A percentile compares a stretch with the other conserved stretches of the same genome.
These are phyloP conservation scores for Lathyrus tuberosus DNA, from an alignment of 306 rosid species.

Conservation along the genomic window DNA sequence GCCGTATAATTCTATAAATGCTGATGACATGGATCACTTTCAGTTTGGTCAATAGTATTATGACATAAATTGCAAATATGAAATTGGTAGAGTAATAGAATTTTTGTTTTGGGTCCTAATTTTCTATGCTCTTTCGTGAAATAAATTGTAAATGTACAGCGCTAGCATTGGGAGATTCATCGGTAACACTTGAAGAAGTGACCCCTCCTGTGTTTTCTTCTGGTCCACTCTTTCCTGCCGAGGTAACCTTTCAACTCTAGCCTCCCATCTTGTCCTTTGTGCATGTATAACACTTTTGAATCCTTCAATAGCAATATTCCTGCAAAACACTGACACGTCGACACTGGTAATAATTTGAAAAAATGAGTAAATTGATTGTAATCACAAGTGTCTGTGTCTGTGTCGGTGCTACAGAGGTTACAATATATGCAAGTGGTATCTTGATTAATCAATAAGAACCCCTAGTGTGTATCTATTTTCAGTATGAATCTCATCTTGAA, in stretches of 20 bases:
- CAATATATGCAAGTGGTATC: neutral
- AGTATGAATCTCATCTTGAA: neutral
- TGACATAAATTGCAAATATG: too few relatives aligned
- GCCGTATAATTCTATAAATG: neutral
- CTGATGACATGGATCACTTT: too few relatives aligned
- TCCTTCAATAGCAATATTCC: constrained; percentile 8
- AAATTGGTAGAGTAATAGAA: too few relatives aligned
- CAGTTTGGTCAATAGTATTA: too few relatives aligned
- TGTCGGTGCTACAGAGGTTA: too few relatives aligned
- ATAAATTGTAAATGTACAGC: constrained; percentile 59
- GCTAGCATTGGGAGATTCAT: constrained; percentile 84
- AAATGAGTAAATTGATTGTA: too few relatives aligned
- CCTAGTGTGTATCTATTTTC: neutral
- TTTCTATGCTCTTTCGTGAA: neutral
- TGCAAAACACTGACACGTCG: too few relatives aligned
- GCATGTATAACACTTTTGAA: constrained; percentile 13
- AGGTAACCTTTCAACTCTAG: constrained; percentile 52
- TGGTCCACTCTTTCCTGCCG: constrained; percentile 81
- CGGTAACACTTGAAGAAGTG: constrained; percentile 78
- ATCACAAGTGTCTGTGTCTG: too few relatives aligned
- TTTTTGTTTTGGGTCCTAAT: too few relatives aligned
- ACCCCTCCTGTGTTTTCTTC: constrained; percentile 73
- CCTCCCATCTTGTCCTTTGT: constrained; percentile 23
- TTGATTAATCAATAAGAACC: neutral
- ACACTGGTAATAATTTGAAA: too few relatives aligned